Evolutionary conservation across 306 rosid species (phyloP).

Genomic region (Acacia confusa): DNA sequence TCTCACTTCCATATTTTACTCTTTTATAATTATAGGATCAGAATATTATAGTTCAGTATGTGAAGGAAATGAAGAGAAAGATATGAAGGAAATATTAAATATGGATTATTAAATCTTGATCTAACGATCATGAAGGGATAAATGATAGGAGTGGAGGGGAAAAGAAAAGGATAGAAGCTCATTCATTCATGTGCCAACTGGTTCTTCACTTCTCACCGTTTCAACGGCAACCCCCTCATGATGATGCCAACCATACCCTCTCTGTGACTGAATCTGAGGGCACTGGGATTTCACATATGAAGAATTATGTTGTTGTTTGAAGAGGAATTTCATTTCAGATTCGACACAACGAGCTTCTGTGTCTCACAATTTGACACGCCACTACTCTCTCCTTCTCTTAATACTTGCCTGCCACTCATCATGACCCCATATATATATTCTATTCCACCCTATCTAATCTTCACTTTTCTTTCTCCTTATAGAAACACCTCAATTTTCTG

Average conservation of each 20-base stretch:
- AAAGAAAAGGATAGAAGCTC: too few species aligned
- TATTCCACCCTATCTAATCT: not conserved
- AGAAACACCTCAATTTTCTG: not conserved
- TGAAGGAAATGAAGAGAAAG: too few species aligned
- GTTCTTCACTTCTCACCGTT: constrained; percentile 26
- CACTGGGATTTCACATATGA: constrained; percentile 26
- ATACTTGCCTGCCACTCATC: not conserved
- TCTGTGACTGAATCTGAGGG: not conserved
- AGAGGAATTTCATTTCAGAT: constrained; percentile 10
- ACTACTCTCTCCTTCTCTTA: not conserved
- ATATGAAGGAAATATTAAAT: too few species aligned
- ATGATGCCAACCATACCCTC: constrained; percentile 23
- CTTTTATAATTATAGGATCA: too few species aligned
- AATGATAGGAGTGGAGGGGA: too few species aligned
- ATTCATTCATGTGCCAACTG: not conserved
- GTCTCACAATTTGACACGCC: not conserved
- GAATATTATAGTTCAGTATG: too few species aligned
- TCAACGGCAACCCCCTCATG: constrained; percentile 10
- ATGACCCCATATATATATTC: not conserved
- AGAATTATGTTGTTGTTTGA: constrained; percentile 12
- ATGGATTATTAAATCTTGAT: too few species aligned
- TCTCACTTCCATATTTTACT: too few species aligned
- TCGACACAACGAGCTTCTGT: not conserved
- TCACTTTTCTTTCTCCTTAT: not conserved
- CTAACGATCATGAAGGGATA: too few species aligned